Conservation (phyloP, 306 rosid genomes). For the Ceratonia siliqua region DNA sequence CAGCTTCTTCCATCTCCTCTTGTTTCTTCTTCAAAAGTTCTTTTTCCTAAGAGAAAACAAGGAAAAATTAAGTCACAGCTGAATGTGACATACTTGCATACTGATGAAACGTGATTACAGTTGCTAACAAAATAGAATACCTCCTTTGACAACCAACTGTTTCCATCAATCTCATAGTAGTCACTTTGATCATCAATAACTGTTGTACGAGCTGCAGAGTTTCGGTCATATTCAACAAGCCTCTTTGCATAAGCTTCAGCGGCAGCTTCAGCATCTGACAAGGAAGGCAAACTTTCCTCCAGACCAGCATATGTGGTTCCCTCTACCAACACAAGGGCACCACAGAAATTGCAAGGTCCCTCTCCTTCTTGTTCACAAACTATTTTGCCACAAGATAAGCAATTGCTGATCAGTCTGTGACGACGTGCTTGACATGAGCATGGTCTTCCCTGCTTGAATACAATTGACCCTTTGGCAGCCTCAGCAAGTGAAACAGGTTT, state of each 20-base stretch:
- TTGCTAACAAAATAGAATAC: conserved; percentile 39
- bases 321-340: conserved; percentile 84
- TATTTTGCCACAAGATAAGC: conserved; percentile 93
- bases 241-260: conserved; percentile 97
- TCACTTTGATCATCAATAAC: conserved; percentile 98
- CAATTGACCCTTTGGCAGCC: conserved; percentile 89
- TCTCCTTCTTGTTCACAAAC: conserved; percentile 99
- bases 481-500: conserved; percentile 82
- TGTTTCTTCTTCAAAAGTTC: conserved; percentile 80
- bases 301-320: conserved; percentile 91
- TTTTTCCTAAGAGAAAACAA: conserved; percentile 66
- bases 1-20: conserved; percentile 86
- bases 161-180: conserved; percentile 94
- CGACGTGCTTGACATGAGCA: conserved; percentile 90
- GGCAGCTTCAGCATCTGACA: conserved; percentile 72
- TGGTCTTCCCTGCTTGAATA: conserved; percentile 89
- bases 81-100: background rate
- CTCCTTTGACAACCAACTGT: conserved; percentile 90
- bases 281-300: conserved; percentile 64
- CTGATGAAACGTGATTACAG: background rate
- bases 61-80: conserved; percentile 7
- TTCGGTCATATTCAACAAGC: conserved; percentile 85
- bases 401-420: conserved; percentile 75
- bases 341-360: conserved; percentile 93
- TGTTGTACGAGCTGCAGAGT: conserved; percentile 93